These are phyloP conservation scores for Curvularia spicifera DNA, from an alignment of 2,329 filamentous ascomycete species.

Conservation along the genomic window DNA sequence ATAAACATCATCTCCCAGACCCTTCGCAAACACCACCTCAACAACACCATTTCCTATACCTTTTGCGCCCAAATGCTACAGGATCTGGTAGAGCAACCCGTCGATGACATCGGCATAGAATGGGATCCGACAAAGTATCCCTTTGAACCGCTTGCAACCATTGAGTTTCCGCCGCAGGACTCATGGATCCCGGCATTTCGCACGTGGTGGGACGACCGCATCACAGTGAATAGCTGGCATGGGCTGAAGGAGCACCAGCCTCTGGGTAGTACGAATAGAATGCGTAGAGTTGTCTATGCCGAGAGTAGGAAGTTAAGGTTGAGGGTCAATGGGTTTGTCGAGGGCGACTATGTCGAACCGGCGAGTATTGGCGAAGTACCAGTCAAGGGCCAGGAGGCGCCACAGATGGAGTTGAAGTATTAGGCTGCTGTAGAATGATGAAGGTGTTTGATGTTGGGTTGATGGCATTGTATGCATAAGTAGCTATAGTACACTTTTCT, in stretches of 20 bases:
- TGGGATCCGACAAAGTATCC: not conserved
- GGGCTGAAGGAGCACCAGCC: slow-evolving; percentile 50
- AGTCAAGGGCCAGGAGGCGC: slow-evolving; percentile 20
- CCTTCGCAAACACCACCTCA: not conserved
- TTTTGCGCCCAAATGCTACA: not conserved
- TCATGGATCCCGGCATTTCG: slow-evolving; percentile 44
- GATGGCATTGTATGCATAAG: not conserved
- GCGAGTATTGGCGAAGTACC: slow-evolving; percentile 48
- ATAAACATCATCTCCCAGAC: not conserved
- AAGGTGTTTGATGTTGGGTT: not conserved
- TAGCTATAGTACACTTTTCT: not conserved
- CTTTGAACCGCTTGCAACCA: not conserved
- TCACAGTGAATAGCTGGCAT: slow-evolving; percentile 52
- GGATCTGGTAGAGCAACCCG: not conserved
- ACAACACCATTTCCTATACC: not conserved
- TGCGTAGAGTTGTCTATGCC: slow-evolving; percentile 52
- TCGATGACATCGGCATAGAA: not conserved
- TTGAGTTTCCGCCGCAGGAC: not conserved
- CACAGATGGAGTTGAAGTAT: slow-evolving; percentile 16
- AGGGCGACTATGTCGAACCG: slow-evolving; percentile 49
- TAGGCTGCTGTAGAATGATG: not conserved
- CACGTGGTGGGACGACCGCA: slow-evolving; percentile 51
- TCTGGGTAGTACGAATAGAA: slow-evolving; percentile 50
- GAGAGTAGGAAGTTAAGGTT: slow-evolving; percentile 51
- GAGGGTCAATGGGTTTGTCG: slow-evolving; percentile 48